Base-by-base conservation (phyloP, 1,139 yeast species). In the Magnusiomyces magnusii region DNA sequence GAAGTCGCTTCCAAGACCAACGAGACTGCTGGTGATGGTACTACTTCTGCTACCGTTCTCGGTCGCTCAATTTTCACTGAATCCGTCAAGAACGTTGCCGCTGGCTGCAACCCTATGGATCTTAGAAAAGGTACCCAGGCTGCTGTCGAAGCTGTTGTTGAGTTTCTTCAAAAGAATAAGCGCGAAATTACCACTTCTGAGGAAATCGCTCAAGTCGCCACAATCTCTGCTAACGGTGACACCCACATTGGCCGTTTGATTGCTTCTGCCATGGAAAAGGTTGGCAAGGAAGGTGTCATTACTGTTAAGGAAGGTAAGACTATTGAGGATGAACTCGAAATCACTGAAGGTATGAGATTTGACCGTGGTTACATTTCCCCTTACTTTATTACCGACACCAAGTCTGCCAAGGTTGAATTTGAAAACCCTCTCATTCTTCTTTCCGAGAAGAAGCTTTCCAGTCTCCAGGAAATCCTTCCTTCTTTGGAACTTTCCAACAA, bases 81-180 rank as follows among this genome's bases (percentile, higher is more conserved):
- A 78, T 86, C 96, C 31, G 98, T 93, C 65, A 93, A 93, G 81
- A 93, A 93, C 71, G 99, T 93, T 60, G 99, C 99, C 63, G 98
- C 99, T 63, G 99, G 99, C 63, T 93, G 99, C 80, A 93, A 93
- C 81, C 99, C 99, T 72, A 95, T 93, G 98, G 99, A 93, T 73
- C 83, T 93, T 74, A 89, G 99, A 83, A 87, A 97, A 76, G 99
- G 99, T 69, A 86, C 97, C 60, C 99, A 93, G 79, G 95, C 97
- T 66, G 99, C 99, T 55, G 99, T 93, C 60, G 96, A 91, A 76
- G 96, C 96, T 53, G 96, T 93, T 60, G 96, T 93, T 66, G 84
- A 86, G 66, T 93, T 82, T 77, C 84, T 93, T 71, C 92, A 89
- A 74, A 77, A 84, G 71, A 87, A 93, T 84, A 92, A 91, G 82